These are phyloP conservation scores for Ceratobasidium sp. DNA, from an alignment of 1,284 basidiomycete genomes.

Conservation along the genomic window DNA sequence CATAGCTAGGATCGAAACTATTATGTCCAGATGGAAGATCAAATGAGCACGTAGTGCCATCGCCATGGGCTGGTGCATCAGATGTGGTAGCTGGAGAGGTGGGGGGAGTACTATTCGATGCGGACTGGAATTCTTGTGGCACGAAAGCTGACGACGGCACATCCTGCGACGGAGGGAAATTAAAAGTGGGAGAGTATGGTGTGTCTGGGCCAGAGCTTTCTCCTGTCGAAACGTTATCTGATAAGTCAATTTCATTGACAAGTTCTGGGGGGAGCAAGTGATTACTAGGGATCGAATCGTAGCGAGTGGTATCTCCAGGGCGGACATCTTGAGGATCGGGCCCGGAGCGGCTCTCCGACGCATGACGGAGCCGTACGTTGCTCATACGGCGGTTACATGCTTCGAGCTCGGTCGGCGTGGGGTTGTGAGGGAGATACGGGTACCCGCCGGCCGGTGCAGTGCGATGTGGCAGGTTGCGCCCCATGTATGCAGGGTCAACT, in stretches of 20 bases:
- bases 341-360: not conserved
- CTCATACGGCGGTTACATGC: slow-evolving; percentile 35
- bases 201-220: slow-evolving; percentile 24
- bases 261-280: not conserved
- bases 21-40: not conserved
- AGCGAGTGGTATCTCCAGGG: too few relatives aligned
- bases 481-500: not conserved
- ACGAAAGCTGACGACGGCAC: not conserved
- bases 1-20: not conserved
- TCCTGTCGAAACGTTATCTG: not conserved
- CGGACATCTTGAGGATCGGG: too few relatives aligned
- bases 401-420: slow-evolving; percentile 18
- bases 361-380: not conserved
- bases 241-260: not conserved
- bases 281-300: not conserved
- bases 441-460: slow-evolving; percentile 2
- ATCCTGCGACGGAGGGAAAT: not conserved
- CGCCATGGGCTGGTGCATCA: not conserved
- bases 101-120: not conserved
- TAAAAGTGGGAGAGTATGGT: not conserved
- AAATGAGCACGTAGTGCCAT: not conserved
- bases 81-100: not conserved
- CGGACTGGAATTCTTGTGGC: not conserved
- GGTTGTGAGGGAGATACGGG: slow-evolving; percentile 40
- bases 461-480: not conserved